Conservation (phyloP, 257 asterid genomes). For the Solanum acaule region DNA sequence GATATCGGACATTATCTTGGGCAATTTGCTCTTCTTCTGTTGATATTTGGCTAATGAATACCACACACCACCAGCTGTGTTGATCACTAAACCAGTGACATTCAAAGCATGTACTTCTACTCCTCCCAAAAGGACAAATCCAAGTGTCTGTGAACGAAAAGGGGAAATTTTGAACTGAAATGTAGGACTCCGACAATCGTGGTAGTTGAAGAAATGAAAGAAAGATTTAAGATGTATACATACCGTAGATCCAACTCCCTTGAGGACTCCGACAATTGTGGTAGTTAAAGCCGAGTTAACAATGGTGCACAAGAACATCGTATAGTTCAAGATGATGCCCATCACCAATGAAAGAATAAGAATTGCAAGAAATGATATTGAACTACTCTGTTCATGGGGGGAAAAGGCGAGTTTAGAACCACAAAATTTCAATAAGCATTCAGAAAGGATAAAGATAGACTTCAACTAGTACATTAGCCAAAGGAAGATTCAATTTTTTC, state of each 20-base stretch:
- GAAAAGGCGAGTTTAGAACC: background rate
- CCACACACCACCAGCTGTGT: constrained; percentile 91
- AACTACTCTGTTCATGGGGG: constrained; percentile 48
- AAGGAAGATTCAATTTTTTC: background rate
- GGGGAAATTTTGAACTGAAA: background rate
- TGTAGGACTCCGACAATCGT: background rate
- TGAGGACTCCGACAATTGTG: constrained; percentile 95
- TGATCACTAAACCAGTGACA: constrained; percentile 73
- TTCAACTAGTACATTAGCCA: background rate
- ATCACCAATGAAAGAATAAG: constrained; percentile 84
- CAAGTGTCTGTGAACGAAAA: constrained; percentile 52
- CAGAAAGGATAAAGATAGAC: background rate
- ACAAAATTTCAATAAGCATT: background rate
- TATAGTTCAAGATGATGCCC: constrained; percentile 89
- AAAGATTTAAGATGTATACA: background rate
- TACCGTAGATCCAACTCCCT: constrained; percentile 97
- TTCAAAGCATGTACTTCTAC: constrained; percentile 81
- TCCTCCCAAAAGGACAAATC: constrained; percentile 82
- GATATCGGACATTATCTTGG: constrained; percentile 42
- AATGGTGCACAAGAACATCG: constrained; percentile 96
- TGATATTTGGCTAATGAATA: constrained; percentile 76
- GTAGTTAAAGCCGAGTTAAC: constrained; percentile 97
- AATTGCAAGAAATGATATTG: constrained; percentile 45
- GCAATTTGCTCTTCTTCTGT: constrained; percentile 60
- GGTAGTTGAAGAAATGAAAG: background rate